Evolutionary conservation across 2,329 filamentous ascomycete genomes (phyloP), one percentile per base, ranked within the genome.

Genomic region (Grosmannia huntii): DNA sequence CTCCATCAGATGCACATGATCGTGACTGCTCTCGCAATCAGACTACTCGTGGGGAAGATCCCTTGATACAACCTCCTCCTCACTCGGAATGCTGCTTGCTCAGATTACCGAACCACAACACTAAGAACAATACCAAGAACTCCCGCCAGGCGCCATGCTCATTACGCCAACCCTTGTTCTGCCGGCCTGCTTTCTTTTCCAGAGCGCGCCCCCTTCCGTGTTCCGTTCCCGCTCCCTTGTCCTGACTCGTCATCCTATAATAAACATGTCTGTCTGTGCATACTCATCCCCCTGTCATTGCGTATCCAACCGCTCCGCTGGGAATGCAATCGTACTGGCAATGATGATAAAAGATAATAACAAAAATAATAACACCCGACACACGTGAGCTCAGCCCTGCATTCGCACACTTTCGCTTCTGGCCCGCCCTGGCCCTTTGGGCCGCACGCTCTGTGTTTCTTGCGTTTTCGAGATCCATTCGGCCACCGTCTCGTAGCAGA

Each of bases 401-500:
- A 60, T 59, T 48, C 59, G 61, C 38, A 64, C 50, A 38, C 61
- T 64, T 10, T 55, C 60, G 56, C 63, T 63, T 11, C 62, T n/a
- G 3, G 58, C 57, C n/a, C 61, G 59, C 1, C 61, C 60, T 7
- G 51, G 41, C 2, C 57, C 56, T 12, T 54, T 50, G 4, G 14
- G 5, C 33, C 23, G 51, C 6, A 25, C 50, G 5, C 60, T 61
- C 1, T 59, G 61, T 12, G 61, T 62, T 50, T 76, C 76, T 57
- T 81, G 74, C 46, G 76, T 65, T 62, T 79, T 72, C 65, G 71
- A 73, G 31, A 94, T 71, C 90, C 92, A 99, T 71, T 97, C 92
- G 57, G 95, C 74, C 7, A 97, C 80, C 48, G 89, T 95, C 74
- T 99, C 94, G 70, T 99, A 99, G 71, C 94, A 99, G 38, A 99